phyloP scores from a whole-genome alignment of 768 basidiomycete genomes.

The Roridomyces roridus region DNA sequence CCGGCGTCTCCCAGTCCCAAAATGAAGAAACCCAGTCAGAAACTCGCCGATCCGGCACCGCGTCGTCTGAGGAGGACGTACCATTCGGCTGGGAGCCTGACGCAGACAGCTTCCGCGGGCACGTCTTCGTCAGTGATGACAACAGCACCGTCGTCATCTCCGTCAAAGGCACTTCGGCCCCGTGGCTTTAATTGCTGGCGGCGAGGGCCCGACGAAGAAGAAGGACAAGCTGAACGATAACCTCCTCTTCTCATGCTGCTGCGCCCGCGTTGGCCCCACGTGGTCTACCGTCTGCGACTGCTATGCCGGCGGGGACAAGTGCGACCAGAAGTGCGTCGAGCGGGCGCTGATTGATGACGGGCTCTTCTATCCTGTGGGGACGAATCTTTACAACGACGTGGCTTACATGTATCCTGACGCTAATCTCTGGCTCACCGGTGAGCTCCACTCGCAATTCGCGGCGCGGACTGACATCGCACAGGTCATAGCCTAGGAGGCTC shows the following conservation, averaged over 20 bases:
- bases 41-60: no score
- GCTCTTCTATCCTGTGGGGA: conserved; percentile 87
- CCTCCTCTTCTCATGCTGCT: conserved; percentile 95
- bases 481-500: conserved; percentile 88
- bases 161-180: conserved; percentile 92
- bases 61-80: no score
- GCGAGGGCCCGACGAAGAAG: conserved; percentile 80
- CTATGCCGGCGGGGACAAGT: conserved; percentile 74
- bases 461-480: background rate
- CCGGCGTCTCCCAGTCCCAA: no score
- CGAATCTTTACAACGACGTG: conserved; percentile 93
- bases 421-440: conserved; percentile 86
- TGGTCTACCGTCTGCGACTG: conserved; percentile 95
- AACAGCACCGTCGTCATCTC: conserved; percentile 88
- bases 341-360: conserved; percentile 78
- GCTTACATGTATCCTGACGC: conserved; percentile 89
- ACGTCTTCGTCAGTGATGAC: conserved; percentile 84
- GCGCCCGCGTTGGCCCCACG: conserved; percentile 91
- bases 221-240: conserved; percentile 98
- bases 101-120: conserved; percentile 91
- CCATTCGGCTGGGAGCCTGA: conserved; percentile 92
- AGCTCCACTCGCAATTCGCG: background rate
- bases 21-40: no score
- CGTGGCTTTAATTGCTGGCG: conserved; percentile 66
- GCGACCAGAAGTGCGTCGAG: conserved; percentile 84